Percentiles rank a stretch among this genome's conserved stretches.
phyloP scores from a whole-genome alignment of 148 eudicot species.

The Arbutus unedo region DNA sequence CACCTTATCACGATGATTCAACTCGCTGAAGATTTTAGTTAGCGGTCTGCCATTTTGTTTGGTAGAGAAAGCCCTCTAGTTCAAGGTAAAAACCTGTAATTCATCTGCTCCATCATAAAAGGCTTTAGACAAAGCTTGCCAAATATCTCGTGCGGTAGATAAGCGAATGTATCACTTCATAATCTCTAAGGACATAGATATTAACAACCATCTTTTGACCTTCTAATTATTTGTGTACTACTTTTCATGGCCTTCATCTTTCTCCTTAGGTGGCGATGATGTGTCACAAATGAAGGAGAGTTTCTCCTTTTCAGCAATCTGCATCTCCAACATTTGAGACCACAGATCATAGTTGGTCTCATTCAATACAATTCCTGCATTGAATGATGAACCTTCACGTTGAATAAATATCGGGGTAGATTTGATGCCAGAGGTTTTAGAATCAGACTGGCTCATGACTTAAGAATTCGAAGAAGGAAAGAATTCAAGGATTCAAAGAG shows the following conservation, averaged over 20 bases:
- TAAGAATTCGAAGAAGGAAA: too few species aligned
- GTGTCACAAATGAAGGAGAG: background rate
- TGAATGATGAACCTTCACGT: too few species aligned
- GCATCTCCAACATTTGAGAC: background rate
- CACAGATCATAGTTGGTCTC: background rate
- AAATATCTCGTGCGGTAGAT: background rate
- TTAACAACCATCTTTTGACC: background rate
- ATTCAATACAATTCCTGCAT: background rate
- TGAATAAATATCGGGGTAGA: background rate
- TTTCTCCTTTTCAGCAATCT: background rate
- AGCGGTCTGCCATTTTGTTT: background rate
- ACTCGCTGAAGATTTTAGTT: background rate
- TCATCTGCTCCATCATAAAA: constrained; percentile 1
- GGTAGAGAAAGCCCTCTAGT: background rate
- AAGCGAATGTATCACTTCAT: background rate
- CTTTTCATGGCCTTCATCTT: background rate
- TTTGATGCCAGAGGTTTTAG: background rate
- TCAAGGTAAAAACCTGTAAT: background rate
- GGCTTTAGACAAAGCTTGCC: background rate
- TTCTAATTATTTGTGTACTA: background rate
- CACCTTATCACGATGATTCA: constrained; percentile 2
- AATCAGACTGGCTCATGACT: too few species aligned
- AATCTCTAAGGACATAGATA: too few species aligned
- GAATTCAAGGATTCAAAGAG: too few species aligned
- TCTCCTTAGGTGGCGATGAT: too few species aligned